These are phyloP conservation scores for Mortierella sp. DNA, from an alignment of 371 early-diverging fungal genomes.

Conservation along the genomic window DNA sequence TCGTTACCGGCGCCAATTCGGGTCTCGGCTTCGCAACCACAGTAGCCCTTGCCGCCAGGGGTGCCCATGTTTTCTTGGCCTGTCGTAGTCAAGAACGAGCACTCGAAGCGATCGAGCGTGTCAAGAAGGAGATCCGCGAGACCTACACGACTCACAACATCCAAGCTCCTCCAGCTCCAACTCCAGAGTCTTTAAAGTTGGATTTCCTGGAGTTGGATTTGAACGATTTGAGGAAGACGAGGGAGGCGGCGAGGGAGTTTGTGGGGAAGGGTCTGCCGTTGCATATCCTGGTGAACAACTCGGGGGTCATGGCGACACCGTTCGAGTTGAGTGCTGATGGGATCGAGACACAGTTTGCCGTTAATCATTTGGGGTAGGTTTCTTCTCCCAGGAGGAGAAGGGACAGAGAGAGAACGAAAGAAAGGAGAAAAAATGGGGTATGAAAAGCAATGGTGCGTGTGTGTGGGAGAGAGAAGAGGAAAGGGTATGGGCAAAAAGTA, in stretches of 20 bases:
- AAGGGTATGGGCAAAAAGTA: too few relatives aligned
- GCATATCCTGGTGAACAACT: conserved; percentile 75
- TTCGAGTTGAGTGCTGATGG: conserved; percentile 74
- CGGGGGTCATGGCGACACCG: conserved; percentile 80
- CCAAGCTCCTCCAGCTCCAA: conserved; percentile 44
- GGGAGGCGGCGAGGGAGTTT: conserved; percentile 64
- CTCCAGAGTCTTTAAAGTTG: conserved; percentile 39
- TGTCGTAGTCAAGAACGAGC: conserved; percentile 66
- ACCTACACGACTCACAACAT: too few relatives aligned
- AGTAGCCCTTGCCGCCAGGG: conserved; percentile 67
- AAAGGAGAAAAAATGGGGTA: too few relatives aligned
- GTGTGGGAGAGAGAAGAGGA: too few relatives aligned
- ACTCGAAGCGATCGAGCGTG: conserved; percentile 58
- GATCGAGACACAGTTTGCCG: conserved; percentile 81
- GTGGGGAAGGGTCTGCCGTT: conserved; percentile 57
- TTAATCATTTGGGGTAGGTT: conserved; percentile 77
- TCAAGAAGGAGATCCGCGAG: conserved; percentile 3
- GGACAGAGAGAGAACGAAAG: too few relatives aligned
- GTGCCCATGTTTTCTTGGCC: conserved; percentile 68
- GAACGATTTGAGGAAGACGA: conserved; percentile 64
- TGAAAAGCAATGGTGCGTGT: too few relatives aligned
- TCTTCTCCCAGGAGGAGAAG: too few relatives aligned
- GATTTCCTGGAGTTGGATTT: conserved; percentile 72
- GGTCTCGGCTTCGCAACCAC: conserved; percentile 75
- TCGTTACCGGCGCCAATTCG: conserved; percentile 80